Evolutionary conservation across 768 basidiomycete species (phyloP).

Genomic region (Gymnopilus junonius): DNA sequence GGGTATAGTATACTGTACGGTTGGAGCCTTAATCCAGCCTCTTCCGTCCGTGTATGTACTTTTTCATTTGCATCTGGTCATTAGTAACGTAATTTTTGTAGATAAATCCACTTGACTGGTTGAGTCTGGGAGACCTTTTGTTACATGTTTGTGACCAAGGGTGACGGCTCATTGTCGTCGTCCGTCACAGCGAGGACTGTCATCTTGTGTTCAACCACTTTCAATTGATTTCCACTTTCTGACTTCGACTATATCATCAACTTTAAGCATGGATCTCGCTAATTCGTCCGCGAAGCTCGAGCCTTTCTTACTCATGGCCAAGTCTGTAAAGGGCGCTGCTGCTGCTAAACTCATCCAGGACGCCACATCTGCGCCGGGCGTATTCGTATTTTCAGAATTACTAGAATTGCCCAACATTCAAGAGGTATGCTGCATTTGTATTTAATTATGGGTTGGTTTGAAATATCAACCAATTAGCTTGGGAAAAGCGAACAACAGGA

Average conservation of each 20-base stretch:
- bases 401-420: conserved; percentile 82
- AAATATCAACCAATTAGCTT: conserved; percentile 51
- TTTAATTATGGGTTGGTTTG: background rate
- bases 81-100: no score
- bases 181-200: background rate
- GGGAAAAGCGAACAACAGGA: conserved; percentile 64
- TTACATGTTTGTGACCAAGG: background rate
- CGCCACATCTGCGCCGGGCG: conserved; percentile 86
- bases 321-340: conserved; percentile 89
- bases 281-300: conserved; percentile 77
- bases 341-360: conserved; percentile 89
- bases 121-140: background rate
- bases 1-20: no score
- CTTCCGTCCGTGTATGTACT: no score
- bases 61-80: no score
- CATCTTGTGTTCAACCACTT: background rate
- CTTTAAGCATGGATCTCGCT: conserved; percentile 58
- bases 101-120: no score
- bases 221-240: background rate
- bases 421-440: conserved; percentile 56
- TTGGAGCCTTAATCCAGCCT: no score
- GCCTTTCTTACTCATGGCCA: conserved; percentile 90
- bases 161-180: background rate
- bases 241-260: background rate
- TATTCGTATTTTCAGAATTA: conserved; percentile 92